phyloP scores from a whole-genome alignment of 2,329 filamentous ascomycete species.

The Ambrosiella cleistominuta region DNA sequence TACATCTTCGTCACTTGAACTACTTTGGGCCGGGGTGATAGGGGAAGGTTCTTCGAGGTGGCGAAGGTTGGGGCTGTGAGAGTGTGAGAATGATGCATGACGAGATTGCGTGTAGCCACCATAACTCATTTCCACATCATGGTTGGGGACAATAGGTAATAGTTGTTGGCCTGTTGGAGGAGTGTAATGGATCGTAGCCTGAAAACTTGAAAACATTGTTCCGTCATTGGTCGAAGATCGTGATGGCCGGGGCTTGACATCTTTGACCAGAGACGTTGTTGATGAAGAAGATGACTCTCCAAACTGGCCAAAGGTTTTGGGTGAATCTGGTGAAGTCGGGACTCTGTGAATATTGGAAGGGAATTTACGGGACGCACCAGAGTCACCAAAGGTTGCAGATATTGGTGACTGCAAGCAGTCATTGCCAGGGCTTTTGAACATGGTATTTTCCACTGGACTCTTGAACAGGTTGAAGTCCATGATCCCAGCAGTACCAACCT shows the following conservation, averaged over 20 bases:
- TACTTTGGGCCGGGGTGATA: slow-evolving; percentile 24
- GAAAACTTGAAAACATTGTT: slow-evolving; percentile 10
- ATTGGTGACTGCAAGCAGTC: background rate
- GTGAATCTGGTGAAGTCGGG: slow-evolving; percentile 4
- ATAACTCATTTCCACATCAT: background rate
- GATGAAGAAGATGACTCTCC: slow-evolving; percentile 3
- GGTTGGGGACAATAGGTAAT: background rate
- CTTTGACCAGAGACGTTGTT: background rate
- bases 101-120: background rate
- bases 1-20: slow-evolving; percentile 23
- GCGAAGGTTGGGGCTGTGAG: slow-evolving; percentile 2
- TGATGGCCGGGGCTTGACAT: background rate
- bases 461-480: slow-evolving; percentile 8
- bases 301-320: background rate
- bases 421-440: background rate
- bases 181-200: slow-evolving; percentile 2
- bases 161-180: background rate
- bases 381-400: background rate
- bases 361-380: background rate
- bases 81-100: slow-evolving; percentile 5
- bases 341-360: slow-evolving; percentile 3
- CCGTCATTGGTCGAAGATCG: background rate
- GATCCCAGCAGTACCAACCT: background rate
- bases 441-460: slow-evolving; percentile 2
- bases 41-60: slow-evolving; percentile 18